Evolutionary conservation across 2,329 filamentous ascomycete species (phyloP).

Genomic region (Nigrospora sphaerica): DNA sequence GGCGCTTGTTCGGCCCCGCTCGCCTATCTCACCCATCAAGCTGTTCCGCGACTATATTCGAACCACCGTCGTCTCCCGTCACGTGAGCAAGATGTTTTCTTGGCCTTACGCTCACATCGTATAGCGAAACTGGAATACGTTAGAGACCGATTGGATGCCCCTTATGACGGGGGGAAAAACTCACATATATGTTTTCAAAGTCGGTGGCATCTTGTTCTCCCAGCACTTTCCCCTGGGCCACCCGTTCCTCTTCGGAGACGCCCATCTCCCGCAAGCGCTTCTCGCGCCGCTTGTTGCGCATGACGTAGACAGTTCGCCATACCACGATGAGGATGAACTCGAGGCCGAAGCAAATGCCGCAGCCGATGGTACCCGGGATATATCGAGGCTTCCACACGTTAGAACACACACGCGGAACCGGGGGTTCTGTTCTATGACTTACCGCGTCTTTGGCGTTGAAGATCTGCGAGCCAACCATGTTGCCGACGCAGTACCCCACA

Average conservation of each 20-base stretch:
- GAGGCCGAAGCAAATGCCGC: slow-evolving; percentile 29
- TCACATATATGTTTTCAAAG: slow-evolving; percentile 29
- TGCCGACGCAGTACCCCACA: slow-evolving; percentile 20
- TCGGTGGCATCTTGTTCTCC: slow-evolving; percentile 30
- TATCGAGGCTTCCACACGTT: slow-evolving; percentile 26
- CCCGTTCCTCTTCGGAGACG: slow-evolving; percentile 24
- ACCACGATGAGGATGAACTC: slow-evolving; percentile 27
- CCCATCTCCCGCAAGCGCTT: slow-evolving; percentile 19
- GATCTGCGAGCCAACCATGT: slow-evolving; percentile 39
- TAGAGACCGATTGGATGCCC: background rate
- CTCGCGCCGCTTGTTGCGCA: slow-evolving; percentile 28
- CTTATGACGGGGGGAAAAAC: background rate
- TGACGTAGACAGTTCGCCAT: slow-evolving; percentile 32
- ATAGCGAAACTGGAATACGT: slow-evolving; percentile 1
- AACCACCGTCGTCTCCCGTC: too few relatives aligned
- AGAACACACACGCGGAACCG: background rate
- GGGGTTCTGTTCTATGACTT: slow-evolving; percentile 4
- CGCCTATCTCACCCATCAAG: too few relatives aligned
- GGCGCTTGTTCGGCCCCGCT: too few relatives aligned
- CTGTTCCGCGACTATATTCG: too few relatives aligned
- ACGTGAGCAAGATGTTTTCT: too few relatives aligned
- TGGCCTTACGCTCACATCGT: background rate
- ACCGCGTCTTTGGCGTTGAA: slow-evolving; percentile 33
- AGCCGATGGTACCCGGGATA: slow-evolving; percentile 31
- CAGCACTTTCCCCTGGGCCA: slow-evolving; percentile 20